Evolutionary conservation across 805 yeast genomes (phyloP), one percentile per base, ranked within the genome.

Genomic region (Ogataea zsoltii): DNA sequence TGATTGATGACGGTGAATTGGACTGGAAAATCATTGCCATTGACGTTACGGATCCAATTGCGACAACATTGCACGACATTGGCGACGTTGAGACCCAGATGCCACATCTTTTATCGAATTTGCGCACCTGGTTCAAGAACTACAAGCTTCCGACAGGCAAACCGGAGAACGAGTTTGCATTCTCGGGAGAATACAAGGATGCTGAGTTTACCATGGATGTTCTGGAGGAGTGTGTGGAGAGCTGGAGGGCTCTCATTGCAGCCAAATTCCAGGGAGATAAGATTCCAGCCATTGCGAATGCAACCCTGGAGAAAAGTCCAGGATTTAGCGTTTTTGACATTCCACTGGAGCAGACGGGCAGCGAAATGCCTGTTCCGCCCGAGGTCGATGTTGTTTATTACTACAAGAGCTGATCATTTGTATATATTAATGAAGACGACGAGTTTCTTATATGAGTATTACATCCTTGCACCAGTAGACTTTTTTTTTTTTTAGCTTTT

Each of bases 1-100:
- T 87, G 57, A 80, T 87, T 48, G 95, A 87, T 59, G 97, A 91
- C 68, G 97, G 97, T 56, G 99, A 94, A 71, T 77, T 96, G 47
- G 99, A 92, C 71, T 92, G 98, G 98, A 88, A 88, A 68, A 74
- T 88, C 26, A 78, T 88, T 47, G 88, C 77, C 15, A 84, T 88
- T 45, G 83, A 84, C 58, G 69, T 73, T 25, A 69, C 75, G 42
- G 95, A 88, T 63, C 84, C 87, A 37, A 61, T 84, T 60, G 83
- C 88, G 18, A 47, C 71, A 5, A 70, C 78, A 53, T 63, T 88
- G 46, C 71, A 82, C 57, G 82, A 77, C 61, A 74, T 88, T 37
- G 71, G 72, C 49, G 96, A 88, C 66, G 88, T 88, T 23, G 81
- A 82, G 48, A 64, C 65, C 19, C 70, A 75, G 51, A 75, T 85